Evolutionary conservation across 306 rosid species (phyloP), one percentile per base, ranked within the genome.

Genomic region (Acacia melanoxylon): DNA sequence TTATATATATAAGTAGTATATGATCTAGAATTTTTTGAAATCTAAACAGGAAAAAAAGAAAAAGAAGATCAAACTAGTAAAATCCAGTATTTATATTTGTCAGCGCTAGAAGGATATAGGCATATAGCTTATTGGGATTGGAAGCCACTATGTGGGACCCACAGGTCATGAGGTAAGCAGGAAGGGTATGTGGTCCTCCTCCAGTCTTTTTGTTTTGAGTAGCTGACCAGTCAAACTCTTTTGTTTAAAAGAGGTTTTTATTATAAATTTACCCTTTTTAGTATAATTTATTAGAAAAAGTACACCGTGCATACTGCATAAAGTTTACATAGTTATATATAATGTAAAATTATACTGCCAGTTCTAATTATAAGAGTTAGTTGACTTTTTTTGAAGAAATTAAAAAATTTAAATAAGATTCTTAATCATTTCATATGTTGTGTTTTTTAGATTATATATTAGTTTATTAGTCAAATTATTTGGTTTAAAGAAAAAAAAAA

Each of bases 181-280:
- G 72, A 68, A n/a, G 74, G 74, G 10, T 45, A 14, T 12, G 58
- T 71, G 83, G 67, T 77, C 87, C 84, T 80, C 54, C 33, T 77
- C 45, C 37, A 8, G 41, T 78, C 81, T 29, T 12, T 45, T 77
- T 75, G 41, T 75, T 73, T 41, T 35, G 54, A 49, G 82, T 40
- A 54, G n/a, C 78, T 87, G 89, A 87, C 89, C 74, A 25, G 87
- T 87, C 87, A 87, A 63, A 27, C 15, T 24, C 67, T 12, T 25
- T 4, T 25, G 37, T 27, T 27, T 63, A 63, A 63, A 52, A 29
- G 20, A 63, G 40, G 9, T 29, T 63, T 63, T 63, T 27, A 63
- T 63, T 63, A 63, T 27, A 63, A 63, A 0, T 63, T 63, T 63
- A 15, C 41, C 41, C 42, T 14, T 63, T 63, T 14, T 29, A 29